phyloP scores from a whole-genome alignment of 495 filamentous ascomycete genomes.

The Penicillium roqueforti region DNA sequence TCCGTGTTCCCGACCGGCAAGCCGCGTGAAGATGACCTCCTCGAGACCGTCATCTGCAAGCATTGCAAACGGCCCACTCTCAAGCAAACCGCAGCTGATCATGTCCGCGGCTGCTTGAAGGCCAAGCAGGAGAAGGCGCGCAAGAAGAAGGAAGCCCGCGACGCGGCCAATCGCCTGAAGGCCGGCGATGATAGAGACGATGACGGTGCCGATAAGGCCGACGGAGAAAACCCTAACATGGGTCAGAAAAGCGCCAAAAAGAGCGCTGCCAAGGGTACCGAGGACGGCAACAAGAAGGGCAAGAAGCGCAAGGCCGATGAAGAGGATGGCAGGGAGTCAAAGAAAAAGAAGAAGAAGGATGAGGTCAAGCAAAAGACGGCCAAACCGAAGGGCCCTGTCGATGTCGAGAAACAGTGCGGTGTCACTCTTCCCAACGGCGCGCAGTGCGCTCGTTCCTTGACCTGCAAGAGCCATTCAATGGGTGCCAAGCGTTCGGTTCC shows the following conservation, averaged over 20 bases:
- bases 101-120: conserved; percentile 65
- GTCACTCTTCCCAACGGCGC: conserved; percentile 80
- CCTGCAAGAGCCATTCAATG: conserved; percentile 97
- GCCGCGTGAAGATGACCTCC: conserved; percentile 61
- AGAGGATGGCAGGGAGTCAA: conserved; percentile 65
- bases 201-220: conserved; percentile 42
- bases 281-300: conserved; percentile 61
- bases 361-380: conserved; percentile 77
- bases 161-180: conserved; percentile 60
- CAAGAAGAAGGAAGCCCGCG: conserved; percentile 69
- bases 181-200: conserved; percentile 59
- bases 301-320: conserved; percentile 94
- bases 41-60: conserved; percentile 71
- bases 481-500: conserved; percentile 89
- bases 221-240: conserved; percentile 39
- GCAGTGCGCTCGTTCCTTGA: conserved; percentile 85
- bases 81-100: conserved; percentile 55
- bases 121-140: conserved; percentile 79
- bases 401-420: conserved; percentile 96
- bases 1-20: conserved; percentile 69
- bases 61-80: conserved; percentile 74
- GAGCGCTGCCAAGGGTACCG: conserved; percentile 59
- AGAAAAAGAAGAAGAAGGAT: conserved; percentile 94
- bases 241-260: conserved; percentile 68
- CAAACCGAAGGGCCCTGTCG: conserved; percentile 92